Conservation (phyloP, 2,329 filamentous ascomycete genomes). For the Tricladium varicosporioides region DNA sequence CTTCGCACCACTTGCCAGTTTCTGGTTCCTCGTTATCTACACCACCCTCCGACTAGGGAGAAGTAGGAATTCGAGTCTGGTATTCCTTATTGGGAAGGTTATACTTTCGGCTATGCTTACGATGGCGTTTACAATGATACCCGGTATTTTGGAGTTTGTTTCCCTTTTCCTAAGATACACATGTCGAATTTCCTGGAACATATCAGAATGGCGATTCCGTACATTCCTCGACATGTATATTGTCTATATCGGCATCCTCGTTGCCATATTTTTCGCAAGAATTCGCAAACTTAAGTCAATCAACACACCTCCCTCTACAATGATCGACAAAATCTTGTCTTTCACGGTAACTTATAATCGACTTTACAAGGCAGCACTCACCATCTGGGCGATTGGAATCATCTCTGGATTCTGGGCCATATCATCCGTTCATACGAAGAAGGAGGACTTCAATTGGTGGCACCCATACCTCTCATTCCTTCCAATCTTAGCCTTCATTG, state of each 20-base stretch:
- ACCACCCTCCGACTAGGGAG: conserved; percentile 45
- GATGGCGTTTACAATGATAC: conserved; percentile 36
- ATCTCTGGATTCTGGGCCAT: conserved; percentile 24
- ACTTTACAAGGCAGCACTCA: conserved; percentile 14
- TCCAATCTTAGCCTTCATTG: conserved; percentile 51
- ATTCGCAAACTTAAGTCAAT: conserved; percentile 27
- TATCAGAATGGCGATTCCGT: conserved; percentile 48
- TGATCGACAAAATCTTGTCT: conserved; percentile 20
- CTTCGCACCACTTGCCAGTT: conserved; percentile 56
- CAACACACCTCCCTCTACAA: conserved; percentile 23
- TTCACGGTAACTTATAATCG: conserved; percentile 11
- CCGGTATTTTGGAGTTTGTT: conserved; percentile 43
- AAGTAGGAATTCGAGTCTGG: conserved; percentile 41
- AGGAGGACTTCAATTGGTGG: conserved; percentile 46
- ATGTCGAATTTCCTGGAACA: conserved; percentile 49
- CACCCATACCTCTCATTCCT: conserved; percentile 54
- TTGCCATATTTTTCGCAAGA: conserved; percentile 42
- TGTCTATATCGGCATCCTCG: conserved; percentile 54
- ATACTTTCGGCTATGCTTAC: conserved; percentile 42
- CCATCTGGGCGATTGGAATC: conserved; percentile 21
- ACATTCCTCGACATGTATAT: conserved; percentile 53
- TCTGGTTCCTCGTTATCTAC: conserved; percentile 62
- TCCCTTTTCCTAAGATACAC: conserved; percentile 39
- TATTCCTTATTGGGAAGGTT: conserved; percentile 48
- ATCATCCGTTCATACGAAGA: conserved; percentile 29